Conservation (phyloP, 2,329 filamentous ascomycete genomes). For the Epichloe brachyelytri region DNA sequence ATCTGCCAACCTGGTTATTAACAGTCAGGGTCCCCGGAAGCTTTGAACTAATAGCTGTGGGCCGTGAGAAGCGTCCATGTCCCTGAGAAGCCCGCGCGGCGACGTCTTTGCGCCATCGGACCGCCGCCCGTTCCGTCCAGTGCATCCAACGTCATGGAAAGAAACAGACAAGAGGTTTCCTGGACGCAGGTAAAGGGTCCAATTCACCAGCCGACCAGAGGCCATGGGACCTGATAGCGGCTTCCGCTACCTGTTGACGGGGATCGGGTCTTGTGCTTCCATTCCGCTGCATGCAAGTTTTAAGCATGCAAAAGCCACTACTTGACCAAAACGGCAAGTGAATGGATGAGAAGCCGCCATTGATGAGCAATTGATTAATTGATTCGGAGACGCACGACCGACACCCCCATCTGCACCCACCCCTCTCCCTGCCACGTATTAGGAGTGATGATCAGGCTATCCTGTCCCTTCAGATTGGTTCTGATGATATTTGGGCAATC, state of each 20-base stretch:
- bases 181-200: neutral
- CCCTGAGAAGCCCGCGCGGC: neutral
- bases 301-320: neutral
- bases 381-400: too few relatives aligned
- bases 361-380: too few relatives aligned
- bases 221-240: too few relatives aligned
- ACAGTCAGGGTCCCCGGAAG: neutral
- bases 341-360: neutral
- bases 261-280: neutral
- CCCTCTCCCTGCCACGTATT: too few relatives aligned
- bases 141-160: too few relatives aligned
- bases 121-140: neutral
- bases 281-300: neutral
- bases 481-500: too few relatives aligned
- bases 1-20: neutral
- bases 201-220: neutral
- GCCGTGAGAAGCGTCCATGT: neutral
- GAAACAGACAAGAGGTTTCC: too few relatives aligned
- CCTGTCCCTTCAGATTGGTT: too few relatives aligned
- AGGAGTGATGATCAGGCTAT: too few relatives aligned
- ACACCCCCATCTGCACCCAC: too few relatives aligned
- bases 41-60: neutral
- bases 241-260: neutral
- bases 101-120: neutral
- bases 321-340: neutral